Base-by-base conservation (phyloP, 306 rosid species). In the Prunus dulcis region DNA sequence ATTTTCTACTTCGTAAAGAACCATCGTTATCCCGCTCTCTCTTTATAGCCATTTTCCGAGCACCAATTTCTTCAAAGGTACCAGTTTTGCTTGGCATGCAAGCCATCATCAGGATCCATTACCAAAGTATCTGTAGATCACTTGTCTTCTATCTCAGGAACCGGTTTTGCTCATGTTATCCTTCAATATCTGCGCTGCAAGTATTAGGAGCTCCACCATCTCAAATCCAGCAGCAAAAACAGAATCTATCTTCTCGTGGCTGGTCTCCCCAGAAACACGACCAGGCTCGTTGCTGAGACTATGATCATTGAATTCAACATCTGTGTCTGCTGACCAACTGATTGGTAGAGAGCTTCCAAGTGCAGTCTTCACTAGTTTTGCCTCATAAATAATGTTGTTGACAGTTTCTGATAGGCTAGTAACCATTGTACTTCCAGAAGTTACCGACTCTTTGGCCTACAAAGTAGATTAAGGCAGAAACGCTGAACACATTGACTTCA, bases 181-280 rank as follows among this genome's bases (percentile, higher is more conserved):
- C 86, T 83, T 91, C 85, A 92, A 76, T 67, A 81, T 64, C 81
- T 88, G 93, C 5, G 96, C 97, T 9, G 89, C 90, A 82, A 89
- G 86, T 72, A 89, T 81, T 79, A 92, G 78, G 71, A 95, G 99
- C 82, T 95, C 99, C 81, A 91, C 96, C 99, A 95, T 92, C 87
- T 95, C 96, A 79, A 95, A 86, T 79, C 99, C 99, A 11, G 93
- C 96, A 64, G 91, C 93, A 71, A 91, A 82, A 61, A 95, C 90
- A 51, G 84, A 63, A 80, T 95, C 97, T 38, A 84, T 80, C 86
- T 95, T 95, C 76, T 86, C 90, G 47, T 69, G 75, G 75, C 68
- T 60, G 73, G 82, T 38, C 62, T 85, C 85, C 82, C 80, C 85
- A 61, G 72, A 46, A 34, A 63, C 62, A 53, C 73, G 75, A n/a